phyloP scores from a whole-genome alignment of 106 monocot genomes.

The Acorus gramineus region DNA sequence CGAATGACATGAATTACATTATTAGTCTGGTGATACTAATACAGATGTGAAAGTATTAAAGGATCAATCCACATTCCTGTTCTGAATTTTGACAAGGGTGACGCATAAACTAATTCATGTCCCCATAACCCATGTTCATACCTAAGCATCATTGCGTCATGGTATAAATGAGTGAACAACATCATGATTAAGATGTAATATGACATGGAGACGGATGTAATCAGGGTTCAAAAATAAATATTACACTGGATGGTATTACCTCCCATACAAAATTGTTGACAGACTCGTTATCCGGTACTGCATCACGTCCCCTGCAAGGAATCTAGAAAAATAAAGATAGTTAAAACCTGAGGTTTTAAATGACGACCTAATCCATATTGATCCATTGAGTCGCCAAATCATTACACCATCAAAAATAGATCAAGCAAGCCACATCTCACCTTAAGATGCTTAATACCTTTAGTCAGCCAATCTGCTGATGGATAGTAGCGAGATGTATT shows the following conservation, averaged over 20 bases:
- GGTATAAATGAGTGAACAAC: no score
- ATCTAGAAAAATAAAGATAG: constrained; percentile 43
- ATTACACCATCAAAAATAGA: background rate
- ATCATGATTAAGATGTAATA: no score
- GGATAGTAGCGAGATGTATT: constrained; percentile 83
- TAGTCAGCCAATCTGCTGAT: constrained; percentile 62
- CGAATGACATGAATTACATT: no score
- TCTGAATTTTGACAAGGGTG: no score
- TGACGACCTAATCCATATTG: background rate
- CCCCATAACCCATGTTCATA: no score
- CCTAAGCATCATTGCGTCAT: no score
- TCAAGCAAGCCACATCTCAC: constrained; percentile 21
- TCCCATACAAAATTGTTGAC: constrained; percentile 70
- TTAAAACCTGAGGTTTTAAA: background rate
- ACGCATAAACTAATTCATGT: no score
- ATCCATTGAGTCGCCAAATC: background rate
- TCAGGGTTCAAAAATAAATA: no score
- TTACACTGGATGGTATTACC: constrained; percentile 24
- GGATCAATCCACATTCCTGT: no score
- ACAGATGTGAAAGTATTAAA: no score
- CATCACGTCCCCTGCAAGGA: constrained; percentile 83
- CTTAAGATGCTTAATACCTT: constrained; percentile 83
- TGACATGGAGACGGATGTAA: no score
- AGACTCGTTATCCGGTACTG: constrained; percentile 86
- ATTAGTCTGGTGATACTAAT: no score